Base-by-base conservation (phyloP, 179 eudicot species). In the Silene noctiflora region DNA sequence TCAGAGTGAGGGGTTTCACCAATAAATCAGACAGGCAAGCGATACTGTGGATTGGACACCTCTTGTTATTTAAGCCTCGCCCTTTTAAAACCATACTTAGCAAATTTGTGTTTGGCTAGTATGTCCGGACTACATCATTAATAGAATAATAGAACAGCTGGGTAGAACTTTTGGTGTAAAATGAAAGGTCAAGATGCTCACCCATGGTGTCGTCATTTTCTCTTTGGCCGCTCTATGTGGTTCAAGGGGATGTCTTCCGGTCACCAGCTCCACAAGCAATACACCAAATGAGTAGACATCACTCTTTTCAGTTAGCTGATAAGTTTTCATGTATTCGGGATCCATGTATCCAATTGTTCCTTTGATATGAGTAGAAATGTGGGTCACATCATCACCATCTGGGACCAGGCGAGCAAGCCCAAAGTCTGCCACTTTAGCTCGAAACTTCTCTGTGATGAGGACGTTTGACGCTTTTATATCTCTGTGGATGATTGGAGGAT, bases 241-340 rank as follows among this genome's bases (percentile, higher is more conserved):
- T 63, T 91, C 93, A 19, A 89, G 75, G 16, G 95, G 97, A 42
- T 74, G 82, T 62, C 97, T 83, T 72, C 93, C 97, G 1, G 93
- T 88, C 44, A 89, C 82, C 56, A 91, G 76, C 67, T 91, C 97
- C 24, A 90, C 83, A 62, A 91, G 95, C 77, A 91, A 67, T 58
- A 90, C 83, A 25, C 97, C 95, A 72, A 90, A 91, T 44, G 95
- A 90, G 84, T 87, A 91, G 63, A 91, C 95, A 80, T 91, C 97
- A 58, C 97, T 91, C 82, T 88, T 91, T 3, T 87, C 93, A 22
- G 95, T 91, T 67, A 91, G 87, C 73, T 91, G 90, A 73, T 90
- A 85, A 10, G 97, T 86, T 75, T 64, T 83, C 72, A 91, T 75
- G 69, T 91, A 91, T 71, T 91, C 97, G 6, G 97, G 97, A 80